Conservation (phyloP, 1,284 basidiomycete genomes). For the Exsudoporus floridanus region DNA sequence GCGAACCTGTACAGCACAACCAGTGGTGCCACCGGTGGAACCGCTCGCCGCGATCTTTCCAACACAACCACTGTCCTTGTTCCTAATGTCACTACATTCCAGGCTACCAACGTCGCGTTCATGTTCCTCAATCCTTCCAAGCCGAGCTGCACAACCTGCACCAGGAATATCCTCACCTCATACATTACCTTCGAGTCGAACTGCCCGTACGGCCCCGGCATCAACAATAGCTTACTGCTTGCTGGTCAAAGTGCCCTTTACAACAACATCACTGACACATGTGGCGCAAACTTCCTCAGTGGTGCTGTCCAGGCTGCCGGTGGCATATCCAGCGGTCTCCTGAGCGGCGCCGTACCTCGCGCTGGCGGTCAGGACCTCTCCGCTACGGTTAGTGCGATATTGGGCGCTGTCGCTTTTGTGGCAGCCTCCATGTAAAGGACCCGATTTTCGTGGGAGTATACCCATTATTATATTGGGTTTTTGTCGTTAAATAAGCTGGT, state of each 20-base stretch:
- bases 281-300: conserved; percentile 62
- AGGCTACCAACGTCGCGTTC: conserved; percentile 70
- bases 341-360: conserved; percentile 31
- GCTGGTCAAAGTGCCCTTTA: conserved; percentile 67
- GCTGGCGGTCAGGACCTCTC: conserved; percentile 27
- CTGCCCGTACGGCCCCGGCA: conserved; percentile 72
- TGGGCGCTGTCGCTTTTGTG: conserved; percentile 30
- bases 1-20: conserved; percentile 22
- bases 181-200: conserved; percentile 77
- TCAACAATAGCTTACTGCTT: conserved; percentile 64
- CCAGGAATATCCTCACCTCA: conserved; percentile 66
- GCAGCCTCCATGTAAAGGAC: conserved; percentile 18
- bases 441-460: conserved; percentile 18
- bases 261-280: conserved; percentile 54
- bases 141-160: conserved; percentile 78
- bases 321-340: conserved; percentile 45
- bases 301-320: conserved; percentile 68
- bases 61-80: conserved; percentile 36
- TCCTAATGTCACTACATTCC: conserved; percentile 71
- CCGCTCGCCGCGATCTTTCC: conserved; percentile 32
- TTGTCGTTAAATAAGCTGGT: conserved; percentile 26
- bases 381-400: conserved; percentile 21
- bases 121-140: conserved; percentile 63
- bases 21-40: conserved; percentile 10
- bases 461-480: conserved; percentile 15